Conservation (phyloP, 176 grass and related monocot species). For the Juncus inflexus region DNA sequence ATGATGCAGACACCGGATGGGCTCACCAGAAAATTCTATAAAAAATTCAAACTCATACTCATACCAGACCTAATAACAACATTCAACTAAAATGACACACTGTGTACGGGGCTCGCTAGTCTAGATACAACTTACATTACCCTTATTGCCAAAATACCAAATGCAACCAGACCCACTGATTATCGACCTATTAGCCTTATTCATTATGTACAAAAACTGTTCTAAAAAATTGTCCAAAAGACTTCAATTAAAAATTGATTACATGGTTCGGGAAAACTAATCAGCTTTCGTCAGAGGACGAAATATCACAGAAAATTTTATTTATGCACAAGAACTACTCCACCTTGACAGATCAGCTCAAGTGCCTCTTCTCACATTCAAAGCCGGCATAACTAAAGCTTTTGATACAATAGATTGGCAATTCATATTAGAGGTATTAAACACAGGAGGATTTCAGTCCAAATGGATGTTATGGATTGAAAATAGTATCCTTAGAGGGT, state of each 20-base stretch:
- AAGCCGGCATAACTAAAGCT: background rate
- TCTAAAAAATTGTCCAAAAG: background rate
- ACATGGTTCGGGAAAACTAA: background rate
- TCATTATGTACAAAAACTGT: background rate
- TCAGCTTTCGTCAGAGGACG: background rate
- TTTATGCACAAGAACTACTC: background rate
- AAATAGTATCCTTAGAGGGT: no score
- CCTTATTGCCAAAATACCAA: background rate
- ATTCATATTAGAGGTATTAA: no score
- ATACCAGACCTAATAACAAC: background rate
- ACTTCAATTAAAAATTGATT: background rate
- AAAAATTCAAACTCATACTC: background rate
- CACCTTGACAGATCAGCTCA: background rate
- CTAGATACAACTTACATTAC: background rate
- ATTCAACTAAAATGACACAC: background rate
- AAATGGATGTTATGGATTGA: no score
- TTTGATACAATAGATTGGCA: no score
- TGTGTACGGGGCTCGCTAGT: background rate
- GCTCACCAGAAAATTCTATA: background rate
- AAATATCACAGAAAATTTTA: background rate
- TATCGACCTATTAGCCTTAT: constrained; percentile 3
- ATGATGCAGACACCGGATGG: no score
- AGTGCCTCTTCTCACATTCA: background rate
- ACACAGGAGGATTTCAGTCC: no score
- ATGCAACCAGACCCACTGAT: background rate